These are phyloP conservation scores for Spiraea crenata DNA, from an alignment of 331 rosid genomes.

Conservation along the genomic window DNA sequence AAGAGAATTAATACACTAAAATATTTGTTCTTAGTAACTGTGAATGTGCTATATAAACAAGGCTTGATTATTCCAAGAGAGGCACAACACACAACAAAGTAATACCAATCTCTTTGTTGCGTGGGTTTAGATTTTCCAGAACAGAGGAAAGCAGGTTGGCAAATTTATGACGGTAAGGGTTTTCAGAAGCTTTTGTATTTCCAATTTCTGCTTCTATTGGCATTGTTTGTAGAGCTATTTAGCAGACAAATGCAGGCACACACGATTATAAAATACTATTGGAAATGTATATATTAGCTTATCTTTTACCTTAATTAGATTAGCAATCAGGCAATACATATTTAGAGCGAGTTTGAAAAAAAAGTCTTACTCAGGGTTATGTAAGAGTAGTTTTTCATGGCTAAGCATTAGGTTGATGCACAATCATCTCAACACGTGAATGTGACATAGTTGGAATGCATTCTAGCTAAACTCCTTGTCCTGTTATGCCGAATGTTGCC, in stretches of 20 bases:
- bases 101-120: not conserved
- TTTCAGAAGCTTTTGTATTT: not conserved
- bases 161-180: not conserved
- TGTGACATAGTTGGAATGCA: too few relatives aligned
- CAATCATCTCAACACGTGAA: too few relatives aligned
- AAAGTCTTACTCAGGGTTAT: too few relatives aligned
- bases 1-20: constrained; percentile 21
- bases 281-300: too few relatives aligned
- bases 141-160: not conserved
- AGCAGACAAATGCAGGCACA: not conserved
- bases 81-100: constrained; percentile 15
- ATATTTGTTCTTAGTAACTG: constrained; percentile 11
- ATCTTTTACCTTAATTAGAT: too few relatives aligned
- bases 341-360: too few relatives aligned
- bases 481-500: too few relatives aligned
- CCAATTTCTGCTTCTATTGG: not conserved
- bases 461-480: too few relatives aligned
- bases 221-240: not conserved
- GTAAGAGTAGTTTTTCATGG: too few relatives aligned
- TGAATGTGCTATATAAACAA: constrained; percentile 25
- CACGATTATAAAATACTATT: too few relatives aligned
- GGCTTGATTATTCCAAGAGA: constrained; percentile 9
- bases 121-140: constrained; percentile 6
- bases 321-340: too few relatives aligned
- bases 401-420: too few relatives aligned